These are phyloP conservation scores for Huntiella moniliformis DNA, from an alignment of 2,329 filamentous ascomycete genomes.

Conservation along the genomic window DNA sequence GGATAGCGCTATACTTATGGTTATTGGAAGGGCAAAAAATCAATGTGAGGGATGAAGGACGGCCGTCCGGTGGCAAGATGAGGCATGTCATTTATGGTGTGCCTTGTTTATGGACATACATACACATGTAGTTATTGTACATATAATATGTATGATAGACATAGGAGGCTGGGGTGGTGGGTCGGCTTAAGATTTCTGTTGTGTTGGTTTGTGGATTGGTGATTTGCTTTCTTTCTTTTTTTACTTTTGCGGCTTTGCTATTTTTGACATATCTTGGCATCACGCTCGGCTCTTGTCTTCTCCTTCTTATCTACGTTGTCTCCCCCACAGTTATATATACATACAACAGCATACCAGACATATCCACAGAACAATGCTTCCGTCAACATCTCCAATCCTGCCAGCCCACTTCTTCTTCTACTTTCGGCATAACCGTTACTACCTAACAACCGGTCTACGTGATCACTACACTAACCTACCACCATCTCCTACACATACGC, in stretches of 20 bases:
- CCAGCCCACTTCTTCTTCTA: constrained; percentile 9
- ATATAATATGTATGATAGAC: too few relatives aligned
- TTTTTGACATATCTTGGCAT: not conserved
- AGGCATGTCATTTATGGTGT: too few relatives aligned
- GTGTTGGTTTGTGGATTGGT: not conserved
- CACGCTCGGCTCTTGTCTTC: not conserved
- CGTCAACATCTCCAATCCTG: not conserved
- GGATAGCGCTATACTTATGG: too few relatives aligned
- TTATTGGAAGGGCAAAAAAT: too few relatives aligned
- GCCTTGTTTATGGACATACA: too few relatives aligned
- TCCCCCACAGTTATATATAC: not conserved
- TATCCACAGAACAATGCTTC: not conserved
- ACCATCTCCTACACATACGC: not conserved
- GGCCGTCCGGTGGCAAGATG: too few relatives aligned
- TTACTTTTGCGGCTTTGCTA: not conserved
- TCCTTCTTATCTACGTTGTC: too few relatives aligned
- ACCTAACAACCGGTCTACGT: constrained; percentile 8
- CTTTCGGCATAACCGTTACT: constrained; percentile 10
- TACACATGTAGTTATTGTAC: too few relatives aligned
- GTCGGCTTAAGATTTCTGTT: not conserved
- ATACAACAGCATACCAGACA: not conserved
- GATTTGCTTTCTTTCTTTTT: not conserved
- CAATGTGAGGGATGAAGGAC: too few relatives aligned
- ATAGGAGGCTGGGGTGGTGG: too few relatives aligned
- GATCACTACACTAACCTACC: constrained; percentile 8